phyloP scores from a whole-genome alignment of 1,284 basidiomycete species.

The Afroboletus lepidellus region DNA sequence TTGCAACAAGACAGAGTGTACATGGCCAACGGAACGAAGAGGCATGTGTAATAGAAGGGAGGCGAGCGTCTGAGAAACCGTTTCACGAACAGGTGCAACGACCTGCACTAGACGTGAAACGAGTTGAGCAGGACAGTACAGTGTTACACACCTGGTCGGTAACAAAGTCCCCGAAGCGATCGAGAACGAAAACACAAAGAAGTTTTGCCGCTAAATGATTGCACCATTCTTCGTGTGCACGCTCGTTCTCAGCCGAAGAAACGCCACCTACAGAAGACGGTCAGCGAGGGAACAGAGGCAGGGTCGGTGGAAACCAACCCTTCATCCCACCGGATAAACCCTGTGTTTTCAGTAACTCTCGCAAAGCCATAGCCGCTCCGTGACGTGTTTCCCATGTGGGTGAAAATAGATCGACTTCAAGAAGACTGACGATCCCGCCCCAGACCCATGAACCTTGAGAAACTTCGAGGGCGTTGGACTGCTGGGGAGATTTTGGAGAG shows the following conservation, averaged over 20 bases:
- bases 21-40: conserved; percentile 69
- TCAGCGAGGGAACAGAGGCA: neutral
- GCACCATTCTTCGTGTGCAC: conserved; percentile 82
- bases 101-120: conserved; percentile 49
- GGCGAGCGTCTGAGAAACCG: conserved; percentile 92
- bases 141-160: conserved; percentile 74
- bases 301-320: conserved; percentile 41
- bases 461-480: conserved; percentile 72
- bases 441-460: conserved; percentile 83
- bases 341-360: conserved; percentile 87
- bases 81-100: conserved; percentile 95
- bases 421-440: conserved; percentile 79
- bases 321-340: conserved; percentile 82
- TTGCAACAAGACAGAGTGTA: conserved; percentile 82
- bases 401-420: conserved; percentile 86
- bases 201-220: conserved; percentile 87
- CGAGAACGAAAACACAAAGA: conserved; percentile 90
- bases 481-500: conserved; percentile 68
- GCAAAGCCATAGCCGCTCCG: conserved; percentile 88
- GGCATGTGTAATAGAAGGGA: conserved; percentile 88
- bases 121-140: neutral
- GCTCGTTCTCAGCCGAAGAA: conserved; percentile 56
- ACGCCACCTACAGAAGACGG: conserved; percentile 41
- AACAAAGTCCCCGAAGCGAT: conserved; percentile 97
- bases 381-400: conserved; percentile 93